These are phyloP conservation scores for Wallacemonas sp. DNA, from an alignment of 208 protist genomes.

Conservation along the genomic window DNA sequence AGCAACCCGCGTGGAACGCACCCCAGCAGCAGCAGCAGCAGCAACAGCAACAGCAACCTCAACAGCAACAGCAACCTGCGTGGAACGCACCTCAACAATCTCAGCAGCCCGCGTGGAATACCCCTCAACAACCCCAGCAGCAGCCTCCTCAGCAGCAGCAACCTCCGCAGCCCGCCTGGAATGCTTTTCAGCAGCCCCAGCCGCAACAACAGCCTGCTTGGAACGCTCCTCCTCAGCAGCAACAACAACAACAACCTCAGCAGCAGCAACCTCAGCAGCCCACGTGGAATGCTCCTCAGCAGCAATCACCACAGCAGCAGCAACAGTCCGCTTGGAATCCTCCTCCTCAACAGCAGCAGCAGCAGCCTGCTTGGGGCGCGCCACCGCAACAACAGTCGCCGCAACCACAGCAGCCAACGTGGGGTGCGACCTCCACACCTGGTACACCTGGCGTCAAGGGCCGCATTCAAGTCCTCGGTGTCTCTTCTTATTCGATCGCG, in stretches of 20 bases:
- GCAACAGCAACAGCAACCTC: slow-evolving; percentile 18
- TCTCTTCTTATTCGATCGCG: slow-evolving; percentile 8
- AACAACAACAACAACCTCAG: too few relatives aligned
- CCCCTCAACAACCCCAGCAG: neutral
- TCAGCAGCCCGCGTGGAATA: neutral
- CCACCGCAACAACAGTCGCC: slow-evolving; percentile 12
- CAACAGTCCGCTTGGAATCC: slow-evolving; percentile 7
- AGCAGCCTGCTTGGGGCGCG: slow-evolving; percentile 13
- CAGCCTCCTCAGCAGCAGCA: slow-evolving; percentile 13
- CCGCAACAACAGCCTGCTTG: too few relatives aligned
- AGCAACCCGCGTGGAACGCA: too few relatives aligned
- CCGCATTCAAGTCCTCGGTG: slow-evolving; percentile 17
- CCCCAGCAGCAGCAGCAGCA: slow-evolving; percentile 18
- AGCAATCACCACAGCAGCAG: slow-evolving; percentile 3
- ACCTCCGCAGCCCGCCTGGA: neutral
- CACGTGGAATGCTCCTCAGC: too few relatives aligned
- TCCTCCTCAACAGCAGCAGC: slow-evolving; percentile 19
- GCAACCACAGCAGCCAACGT: slow-evolving; percentile 15
- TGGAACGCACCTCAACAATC: neutral
- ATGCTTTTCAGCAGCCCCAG: neutral
- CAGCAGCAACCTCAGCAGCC: slow-evolving; percentile 10
- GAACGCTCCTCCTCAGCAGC: neutral
- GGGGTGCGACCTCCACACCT: neutral
- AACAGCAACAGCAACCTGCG: slow-evolving; percentile 14
- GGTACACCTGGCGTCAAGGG: neutral